phyloP scores from a whole-genome alignment of 768 basidiomycete species.

The Leccinum longicurvipes region DNA sequence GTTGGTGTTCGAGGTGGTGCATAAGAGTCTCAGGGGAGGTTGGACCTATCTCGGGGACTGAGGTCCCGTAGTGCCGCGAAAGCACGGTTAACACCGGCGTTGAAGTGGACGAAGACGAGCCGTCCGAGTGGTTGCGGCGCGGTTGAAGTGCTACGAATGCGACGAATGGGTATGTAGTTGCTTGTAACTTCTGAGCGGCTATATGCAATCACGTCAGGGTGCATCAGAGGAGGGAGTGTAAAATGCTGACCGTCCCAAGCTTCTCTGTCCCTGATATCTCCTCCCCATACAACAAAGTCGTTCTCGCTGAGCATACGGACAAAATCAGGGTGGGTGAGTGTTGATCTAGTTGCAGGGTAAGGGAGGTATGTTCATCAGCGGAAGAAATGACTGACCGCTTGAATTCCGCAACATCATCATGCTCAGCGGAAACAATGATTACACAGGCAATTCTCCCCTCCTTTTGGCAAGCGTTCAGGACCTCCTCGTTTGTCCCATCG shows the following conservation, averaged over 20 bases:
- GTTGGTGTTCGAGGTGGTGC: slow-evolving; percentile 62
- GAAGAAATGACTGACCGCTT: slow-evolving; percentile 53
- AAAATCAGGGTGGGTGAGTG: slow-evolving; percentile 71
- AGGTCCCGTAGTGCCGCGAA: slow-evolving; percentile 76
- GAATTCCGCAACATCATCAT: slow-evolving; percentile 86
- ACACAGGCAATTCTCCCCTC: slow-evolving; percentile 76
- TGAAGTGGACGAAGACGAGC: slow-evolving; percentile 33
- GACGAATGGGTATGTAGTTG: slow-evolving; percentile 90
- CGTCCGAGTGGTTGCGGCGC: slow-evolving; percentile 40
- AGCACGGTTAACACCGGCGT: slow-evolving; percentile 70
- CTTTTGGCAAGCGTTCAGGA: slow-evolving; percentile 63
- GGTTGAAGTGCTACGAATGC: slow-evolving; percentile 90
- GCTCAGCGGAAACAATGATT: slow-evolving; percentile 82
- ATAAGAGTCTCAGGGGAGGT: slow-evolving; percentile 65
- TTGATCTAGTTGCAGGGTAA: slow-evolving; percentile 43
- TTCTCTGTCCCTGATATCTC: slow-evolving; percentile 80
- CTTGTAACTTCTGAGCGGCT: slow-evolving; percentile 73
- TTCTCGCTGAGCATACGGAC: slow-evolving; percentile 69
- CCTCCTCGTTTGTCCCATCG: slow-evolving; percentile 77
- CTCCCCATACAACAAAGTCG: slow-evolving; percentile 85
- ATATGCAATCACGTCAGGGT: slow-evolving; percentile 3
- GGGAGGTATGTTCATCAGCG: background rate
- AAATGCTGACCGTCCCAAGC: slow-evolving; percentile 63
- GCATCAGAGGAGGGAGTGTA: background rate
- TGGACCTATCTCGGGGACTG: slow-evolving; percentile 44